Conservation (phyloP, 352 stramenopile genomes). For the Phytophthora quininea region DNA sequence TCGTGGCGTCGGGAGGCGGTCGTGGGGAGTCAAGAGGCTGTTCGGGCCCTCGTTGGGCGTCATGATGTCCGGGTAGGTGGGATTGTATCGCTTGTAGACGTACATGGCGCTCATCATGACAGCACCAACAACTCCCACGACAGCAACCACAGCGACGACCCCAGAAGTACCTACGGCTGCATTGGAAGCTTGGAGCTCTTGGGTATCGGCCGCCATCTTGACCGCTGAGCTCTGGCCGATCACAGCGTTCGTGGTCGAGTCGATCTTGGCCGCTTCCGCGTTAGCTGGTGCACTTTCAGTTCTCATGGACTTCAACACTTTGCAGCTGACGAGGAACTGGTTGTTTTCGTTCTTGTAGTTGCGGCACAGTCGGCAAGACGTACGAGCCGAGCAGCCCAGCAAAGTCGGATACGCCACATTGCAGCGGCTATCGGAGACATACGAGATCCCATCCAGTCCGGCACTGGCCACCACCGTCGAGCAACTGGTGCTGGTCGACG, state of each 20-base stretch:
- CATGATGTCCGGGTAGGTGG: conserved; percentile 22
- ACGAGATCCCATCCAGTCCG: conserved; percentile 47
- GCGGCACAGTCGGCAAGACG: conserved; percentile 60
- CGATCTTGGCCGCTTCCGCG: conserved; percentile 7
- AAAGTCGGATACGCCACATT: conserved; percentile 31
- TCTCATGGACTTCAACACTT: conserved; percentile 41
- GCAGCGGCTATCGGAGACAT: conserved; percentile 47
- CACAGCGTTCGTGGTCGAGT: conserved; percentile 1
- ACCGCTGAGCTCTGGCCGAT: neutral
- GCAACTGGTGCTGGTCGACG: conserved; percentile 36
- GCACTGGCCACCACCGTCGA: conserved; percentile 30
- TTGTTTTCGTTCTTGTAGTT: conserved; percentile 66
- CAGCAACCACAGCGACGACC: neutral
- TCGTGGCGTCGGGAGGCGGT: conserved; percentile 28
- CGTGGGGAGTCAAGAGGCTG: conserved; percentile 19
- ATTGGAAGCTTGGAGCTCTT: neutral
- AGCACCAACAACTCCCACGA: conserved; percentile 5
- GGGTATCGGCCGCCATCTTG: conserved; percentile 9
- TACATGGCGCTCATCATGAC: conserved; percentile 39
- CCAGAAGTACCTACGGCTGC: neutral
- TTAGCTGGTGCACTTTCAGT: conserved; percentile 11
- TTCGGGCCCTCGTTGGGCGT: conserved; percentile 23
- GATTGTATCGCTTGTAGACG: conserved; percentile 25
- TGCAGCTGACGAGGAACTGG: conserved; percentile 61
- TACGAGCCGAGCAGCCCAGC: conserved; percentile 48